phyloP scores from a whole-genome alignment of 345 rosid genomes.

The Mallotus nudiflorus region DNA sequence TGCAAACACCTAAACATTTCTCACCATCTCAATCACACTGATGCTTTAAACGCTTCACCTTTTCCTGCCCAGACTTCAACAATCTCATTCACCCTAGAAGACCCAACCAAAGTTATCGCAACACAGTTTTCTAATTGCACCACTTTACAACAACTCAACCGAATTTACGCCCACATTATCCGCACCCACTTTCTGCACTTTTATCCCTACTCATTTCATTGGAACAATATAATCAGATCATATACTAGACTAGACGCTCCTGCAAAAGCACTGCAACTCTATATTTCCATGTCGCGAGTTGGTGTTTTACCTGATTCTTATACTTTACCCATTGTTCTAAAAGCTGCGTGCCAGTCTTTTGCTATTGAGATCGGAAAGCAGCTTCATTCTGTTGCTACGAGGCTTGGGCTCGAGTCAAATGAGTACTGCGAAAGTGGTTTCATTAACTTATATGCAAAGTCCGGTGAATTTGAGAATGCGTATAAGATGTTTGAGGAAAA shows the following conservation, averaged over 20 bases:
- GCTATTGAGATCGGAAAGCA: conserved; percentile 49
- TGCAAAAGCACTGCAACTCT: conserved; percentile 43
- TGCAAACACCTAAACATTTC: conserved; percentile 1
- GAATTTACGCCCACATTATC: conserved; percentile 52
- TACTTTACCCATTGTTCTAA: conserved; percentile 65
- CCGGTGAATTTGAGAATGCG: conserved; percentile 51
- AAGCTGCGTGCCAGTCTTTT: conserved; percentile 50
- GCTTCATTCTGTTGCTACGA: conserved; percentile 59
- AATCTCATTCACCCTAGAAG: conserved; percentile 28
- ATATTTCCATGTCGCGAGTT: conserved; percentile 53
- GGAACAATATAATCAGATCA: conserved; percentile 59
- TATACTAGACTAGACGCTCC: conserved; percentile 62
- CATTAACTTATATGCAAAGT: conserved; percentile 48
- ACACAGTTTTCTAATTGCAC: conserved; percentile 45
- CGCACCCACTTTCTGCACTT: conserved; percentile 45
- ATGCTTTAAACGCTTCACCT: conserved; percentile 16
- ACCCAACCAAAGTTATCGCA: conserved; percentile 37
- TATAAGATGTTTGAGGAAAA: conserved; percentile 74
- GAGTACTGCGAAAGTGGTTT: conserved; percentile 86
- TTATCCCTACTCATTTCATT: conserved; percentile 45
- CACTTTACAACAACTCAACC: conserved; percentile 42
- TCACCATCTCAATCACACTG: conserved; percentile 16
- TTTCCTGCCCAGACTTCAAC: background rate
- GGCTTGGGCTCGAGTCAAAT: conserved; percentile 49
- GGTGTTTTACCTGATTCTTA: conserved; percentile 63